Evolutionary conservation across 345 rosid species (phyloP).

Genomic region (Tarenaya hassleriana): DNA sequence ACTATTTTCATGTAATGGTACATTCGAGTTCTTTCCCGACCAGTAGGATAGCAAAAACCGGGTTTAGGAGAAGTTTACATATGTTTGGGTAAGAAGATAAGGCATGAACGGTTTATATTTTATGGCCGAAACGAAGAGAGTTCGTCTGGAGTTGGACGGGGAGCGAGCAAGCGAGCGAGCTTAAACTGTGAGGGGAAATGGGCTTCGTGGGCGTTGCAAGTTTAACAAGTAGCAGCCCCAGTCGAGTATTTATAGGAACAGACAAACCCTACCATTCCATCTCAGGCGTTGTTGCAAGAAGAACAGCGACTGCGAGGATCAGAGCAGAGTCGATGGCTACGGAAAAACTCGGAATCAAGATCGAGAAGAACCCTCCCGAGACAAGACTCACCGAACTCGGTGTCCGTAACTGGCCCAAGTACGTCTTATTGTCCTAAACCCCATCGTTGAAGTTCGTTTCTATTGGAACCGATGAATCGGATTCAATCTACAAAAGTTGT

Average conservation of each 20-base stretch:
- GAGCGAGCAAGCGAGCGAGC: background rate
- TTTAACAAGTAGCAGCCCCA: slow-evolving; percentile 8
- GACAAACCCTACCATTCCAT: slow-evolving; percentile 10
- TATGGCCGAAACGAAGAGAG: background rate
- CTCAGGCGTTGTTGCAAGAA: background rate
- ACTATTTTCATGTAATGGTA: too few relatives aligned
- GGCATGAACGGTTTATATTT: slow-evolving; percentile 26
- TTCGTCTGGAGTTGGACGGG: background rate
- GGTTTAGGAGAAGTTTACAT: too few relatives aligned
- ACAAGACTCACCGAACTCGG: slow-evolving; percentile 70
- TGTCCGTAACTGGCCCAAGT: slow-evolving; percentile 81
- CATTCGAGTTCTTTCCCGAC: too few relatives aligned
- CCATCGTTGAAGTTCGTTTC: too few relatives aligned
- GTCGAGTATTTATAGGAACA: slow-evolving; percentile 7
- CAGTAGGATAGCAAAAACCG: too few relatives aligned
- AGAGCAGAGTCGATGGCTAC: slow-evolving; percentile 50
- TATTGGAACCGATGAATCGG: too few relatives aligned
- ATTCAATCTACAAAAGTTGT: too few relatives aligned
- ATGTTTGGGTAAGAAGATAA: slow-evolving; percentile 16
- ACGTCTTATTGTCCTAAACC: slow-evolving; percentile 9
- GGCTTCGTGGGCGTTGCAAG: slow-evolving; percentile 17
- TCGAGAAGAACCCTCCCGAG: slow-evolving; percentile 68
- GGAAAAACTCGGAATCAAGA: slow-evolving; percentile 62
- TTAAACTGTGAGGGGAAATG: slow-evolving; percentile 9
- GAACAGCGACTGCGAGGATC: slow-evolving; percentile 20